Evolutionary conservation across 495 filamentous ascomycete species (phyloP).

Genomic region (Alectoria sarmentosa): DNA sequence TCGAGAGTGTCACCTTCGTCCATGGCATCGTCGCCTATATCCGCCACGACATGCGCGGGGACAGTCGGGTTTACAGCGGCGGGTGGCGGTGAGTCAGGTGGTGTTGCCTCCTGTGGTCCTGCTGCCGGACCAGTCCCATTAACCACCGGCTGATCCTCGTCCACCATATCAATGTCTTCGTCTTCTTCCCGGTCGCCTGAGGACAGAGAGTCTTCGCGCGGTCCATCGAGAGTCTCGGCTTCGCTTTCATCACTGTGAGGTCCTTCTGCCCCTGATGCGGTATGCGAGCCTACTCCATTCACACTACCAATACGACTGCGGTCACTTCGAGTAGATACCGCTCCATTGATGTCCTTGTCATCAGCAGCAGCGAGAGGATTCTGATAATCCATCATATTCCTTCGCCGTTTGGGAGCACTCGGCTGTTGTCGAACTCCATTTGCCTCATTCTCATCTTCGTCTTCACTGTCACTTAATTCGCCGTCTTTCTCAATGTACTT

Average conservation of each 20-base stretch:
- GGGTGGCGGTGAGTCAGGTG: constrained; percentile 27
- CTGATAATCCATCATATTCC: constrained; percentile 66
- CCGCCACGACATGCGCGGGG: constrained; percentile 19
- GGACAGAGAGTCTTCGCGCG: constrained; percentile 32
- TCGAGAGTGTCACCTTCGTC: constrained; percentile 34
- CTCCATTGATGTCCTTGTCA: constrained; percentile 58
- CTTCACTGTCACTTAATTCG: constrained; percentile 78
- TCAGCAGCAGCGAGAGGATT: constrained; percentile 55
- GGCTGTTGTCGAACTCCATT: constrained; percentile 64
- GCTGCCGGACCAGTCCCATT: constrained; percentile 25
- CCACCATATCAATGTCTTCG: constrained; percentile 60
- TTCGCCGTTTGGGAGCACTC: constrained; percentile 45
- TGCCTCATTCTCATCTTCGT: constrained; percentile 71
- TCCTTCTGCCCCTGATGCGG: constrained; percentile 40
- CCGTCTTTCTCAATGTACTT: constrained; percentile 63
- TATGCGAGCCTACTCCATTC: constrained; percentile 34
- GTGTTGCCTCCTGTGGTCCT: constrained; percentile 32
- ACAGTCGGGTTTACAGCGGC: constrained; percentile 24
- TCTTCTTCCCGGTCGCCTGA: constrained; percentile 47
- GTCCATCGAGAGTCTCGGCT: constrained; percentile 35
- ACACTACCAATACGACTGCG: constrained; percentile 37
- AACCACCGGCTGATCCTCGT: constrained; percentile 45
- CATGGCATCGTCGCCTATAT: constrained; percentile 22
- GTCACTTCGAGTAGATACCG: constrained; percentile 42
- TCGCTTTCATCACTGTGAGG: constrained; percentile 42